Conservation (phyloP, 1,139 yeast genomes). For the Protomyces inouyei region DNA sequence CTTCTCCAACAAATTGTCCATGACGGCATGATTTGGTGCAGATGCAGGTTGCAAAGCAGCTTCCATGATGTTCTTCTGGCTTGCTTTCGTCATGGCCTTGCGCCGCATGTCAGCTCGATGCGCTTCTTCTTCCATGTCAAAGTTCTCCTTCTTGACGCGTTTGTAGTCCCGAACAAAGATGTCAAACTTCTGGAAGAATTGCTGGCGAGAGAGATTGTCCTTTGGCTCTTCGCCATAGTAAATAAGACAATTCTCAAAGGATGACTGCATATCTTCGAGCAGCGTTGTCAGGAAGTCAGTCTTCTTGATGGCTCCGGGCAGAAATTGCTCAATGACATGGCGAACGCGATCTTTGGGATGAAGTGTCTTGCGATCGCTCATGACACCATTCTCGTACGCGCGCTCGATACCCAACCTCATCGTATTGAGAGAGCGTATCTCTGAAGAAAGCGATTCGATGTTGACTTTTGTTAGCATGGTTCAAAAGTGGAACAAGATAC, state of each 20-base stretch:
- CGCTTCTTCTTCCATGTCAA: slow-evolving; percentile 68
- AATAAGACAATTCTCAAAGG: slow-evolving; percentile 59
- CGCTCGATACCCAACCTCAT: slow-evolving; percentile 36
- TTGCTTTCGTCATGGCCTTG: slow-evolving; percentile 41
- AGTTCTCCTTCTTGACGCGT: slow-evolving; percentile 69
- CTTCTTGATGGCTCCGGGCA: slow-evolving; percentile 59
- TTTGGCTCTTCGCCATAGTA: slow-evolving; percentile 76
- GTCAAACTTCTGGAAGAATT: slow-evolving; percentile 69
- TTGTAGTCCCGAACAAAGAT: slow-evolving; percentile 70
- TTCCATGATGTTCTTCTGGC: slow-evolving; percentile 32
- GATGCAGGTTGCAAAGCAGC: slow-evolving; percentile 38
- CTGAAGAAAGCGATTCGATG: slow-evolving; percentile 17
- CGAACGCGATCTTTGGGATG: slow-evolving; percentile 77
- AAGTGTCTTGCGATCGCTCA: slow-evolving; percentile 60
- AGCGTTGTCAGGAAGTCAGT: slow-evolving; percentile 55
- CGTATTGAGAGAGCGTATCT: slow-evolving; percentile 2
- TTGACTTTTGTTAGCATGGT: neutral
- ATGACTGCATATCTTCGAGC: slow-evolving; percentile 50
- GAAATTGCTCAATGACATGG: slow-evolving; percentile 50
- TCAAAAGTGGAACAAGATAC: slow-evolving; percentile 33
- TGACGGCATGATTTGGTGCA: slow-evolving; percentile 44
- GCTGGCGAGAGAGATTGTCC: slow-evolving; percentile 57
- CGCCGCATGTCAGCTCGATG: slow-evolving; percentile 62
- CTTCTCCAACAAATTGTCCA: slow-evolving; percentile 68
- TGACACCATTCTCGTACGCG: slow-evolving; percentile 63